Base-by-base conservation (phyloP, 2,329 filamentous ascomycete genomes). In the Cyanodermella asteris region DNA sequence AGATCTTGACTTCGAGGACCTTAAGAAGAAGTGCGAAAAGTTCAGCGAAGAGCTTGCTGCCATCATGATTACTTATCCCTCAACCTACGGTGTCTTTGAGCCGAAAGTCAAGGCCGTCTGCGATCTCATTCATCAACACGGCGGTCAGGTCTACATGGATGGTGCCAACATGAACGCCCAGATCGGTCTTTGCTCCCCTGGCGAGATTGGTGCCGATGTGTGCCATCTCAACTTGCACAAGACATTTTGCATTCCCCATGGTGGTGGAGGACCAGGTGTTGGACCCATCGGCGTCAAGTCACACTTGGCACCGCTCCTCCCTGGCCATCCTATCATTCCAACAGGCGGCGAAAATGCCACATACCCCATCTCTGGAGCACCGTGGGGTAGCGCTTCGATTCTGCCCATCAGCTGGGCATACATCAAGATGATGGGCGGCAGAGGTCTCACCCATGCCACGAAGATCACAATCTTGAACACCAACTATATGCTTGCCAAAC, bases 111-210 rank as follows among this genome's bases (percentile, higher is more conserved):
- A 81, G 55, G 66, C 75, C 43, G 81, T 72, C 10, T 91, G 81
- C 49, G 57, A 80, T 28, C 56, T 90, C 16, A 80, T 94, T 11
- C 84, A 94, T 53, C 51, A 74, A 34, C 58, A 90, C 43, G 84
- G 84, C 26, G 84, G 84, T 7, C 78, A 90, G 44, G 84, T 94
- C 10, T 94, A 93, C 58, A 93, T 94, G 84, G 84, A 94, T 45
- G 84, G 84, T 23, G 84, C 84, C 36, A 94, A 94, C 56, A 87
- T 93, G 80, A 94, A 93, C 44, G 84, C 84, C 11, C 84, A 94
- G 50, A 93, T 94, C 34, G 84, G 84, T 8, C 64, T 94, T 7
- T 91, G 80, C 56, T 91, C 80, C 1, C 84, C 84, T 2, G 84
- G 84, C 19, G 81, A 90, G 47, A 91, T 94, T 36, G 84, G 84